Base-by-base conservation (phyloP, 2,329 filamentous ascomycete genomes). In the Lachnellula occidentalis region DNA sequence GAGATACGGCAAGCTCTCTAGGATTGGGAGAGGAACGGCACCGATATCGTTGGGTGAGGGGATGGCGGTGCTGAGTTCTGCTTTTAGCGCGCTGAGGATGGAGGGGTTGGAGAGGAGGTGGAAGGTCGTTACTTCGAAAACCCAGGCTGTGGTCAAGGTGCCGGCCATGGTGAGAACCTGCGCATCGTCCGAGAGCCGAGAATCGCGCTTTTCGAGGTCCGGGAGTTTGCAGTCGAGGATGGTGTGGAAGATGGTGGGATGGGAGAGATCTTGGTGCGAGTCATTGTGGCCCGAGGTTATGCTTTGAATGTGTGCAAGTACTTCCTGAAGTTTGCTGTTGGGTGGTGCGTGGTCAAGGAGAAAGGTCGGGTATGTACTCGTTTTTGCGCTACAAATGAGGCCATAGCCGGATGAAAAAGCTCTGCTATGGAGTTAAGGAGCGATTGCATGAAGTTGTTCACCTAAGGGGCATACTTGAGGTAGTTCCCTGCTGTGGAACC, bases 61-160 rank as follows among this genome's bases (percentile, higher is more conserved):
- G 24, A 60, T 57, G 3, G 58, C 59, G 4, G 42, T 48, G 11
- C 51, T 53, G 5, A 77, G 63, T 55, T 76, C 74, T 2, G 57
- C 55, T 9, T 62, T 65, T 7, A 77, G 58, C 7, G 58, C 63
- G 1, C 50, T 15, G 1, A 70, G 58, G 4, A 71, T 64, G 0
- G 55, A 4, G 0, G 71, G 69, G 19, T 70, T 64, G 12, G 61
- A 54, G 22, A 72, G 68, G 2, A 75, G 58, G 64, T 72, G 56
- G 60, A 67, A 75, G 7, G 68, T 64, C 7, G 68, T 60, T 5
- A 71, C 56, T 2, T 66, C 58, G 17, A 76, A 61, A 0, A 67
- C 62, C 60, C 66, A 67, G 11, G 65, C 65, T 0, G 67, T 70
- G 0, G 73, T 76, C 39, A 72, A 67, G 11, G 69, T 71, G 2